Conservation (phyloP, 140 eudicot species). For the Erigeron philadelphicus region DNA sequence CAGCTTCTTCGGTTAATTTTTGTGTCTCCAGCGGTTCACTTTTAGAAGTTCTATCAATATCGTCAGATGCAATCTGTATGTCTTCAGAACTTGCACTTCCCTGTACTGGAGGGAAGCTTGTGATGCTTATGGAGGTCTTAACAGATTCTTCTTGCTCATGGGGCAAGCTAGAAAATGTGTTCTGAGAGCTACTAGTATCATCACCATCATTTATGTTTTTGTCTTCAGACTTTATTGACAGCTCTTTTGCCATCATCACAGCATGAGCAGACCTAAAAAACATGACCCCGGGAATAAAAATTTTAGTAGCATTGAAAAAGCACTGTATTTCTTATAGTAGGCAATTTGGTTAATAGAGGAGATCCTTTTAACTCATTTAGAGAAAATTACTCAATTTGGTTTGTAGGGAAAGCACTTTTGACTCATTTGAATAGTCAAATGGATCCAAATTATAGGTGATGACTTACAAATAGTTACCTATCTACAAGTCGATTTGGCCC, state of each 20-base stretch:
- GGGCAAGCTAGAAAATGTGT: constrained; percentile 56
- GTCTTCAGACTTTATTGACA: constrained; percentile 68
- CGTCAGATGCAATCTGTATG: constrained; percentile 30
- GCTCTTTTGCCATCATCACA: constrained; percentile 70
- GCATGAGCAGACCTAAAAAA: constrained; percentile 72
- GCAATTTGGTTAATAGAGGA: neutral
- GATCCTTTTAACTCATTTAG: too few species aligned
- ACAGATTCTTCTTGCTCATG: constrained; percentile 74
- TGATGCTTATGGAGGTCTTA: constrained; percentile 68
- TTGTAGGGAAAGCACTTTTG: too few species aligned
- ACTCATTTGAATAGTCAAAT: neutral
- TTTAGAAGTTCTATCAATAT: constrained; percentile 2
- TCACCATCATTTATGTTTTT: constrained; percentile 61
- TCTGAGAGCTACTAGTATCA: constrained; percentile 72
- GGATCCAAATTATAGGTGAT: neutral
- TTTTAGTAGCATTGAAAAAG: constrained; percentile 7
- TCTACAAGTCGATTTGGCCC: neutral
- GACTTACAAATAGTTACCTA: neutral
- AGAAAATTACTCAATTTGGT: too few species aligned
- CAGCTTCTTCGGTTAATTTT: constrained; percentile 28
- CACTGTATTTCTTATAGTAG: neutral
- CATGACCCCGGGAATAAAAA: neutral
- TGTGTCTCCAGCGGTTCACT: constrained; percentile 28
- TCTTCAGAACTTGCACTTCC: constrained; percentile 91
- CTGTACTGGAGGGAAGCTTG: constrained; percentile 73